Evolutionary conservation across 129 eudicot species (phyloP).

Genomic region (Lactuca saligna): DNA sequence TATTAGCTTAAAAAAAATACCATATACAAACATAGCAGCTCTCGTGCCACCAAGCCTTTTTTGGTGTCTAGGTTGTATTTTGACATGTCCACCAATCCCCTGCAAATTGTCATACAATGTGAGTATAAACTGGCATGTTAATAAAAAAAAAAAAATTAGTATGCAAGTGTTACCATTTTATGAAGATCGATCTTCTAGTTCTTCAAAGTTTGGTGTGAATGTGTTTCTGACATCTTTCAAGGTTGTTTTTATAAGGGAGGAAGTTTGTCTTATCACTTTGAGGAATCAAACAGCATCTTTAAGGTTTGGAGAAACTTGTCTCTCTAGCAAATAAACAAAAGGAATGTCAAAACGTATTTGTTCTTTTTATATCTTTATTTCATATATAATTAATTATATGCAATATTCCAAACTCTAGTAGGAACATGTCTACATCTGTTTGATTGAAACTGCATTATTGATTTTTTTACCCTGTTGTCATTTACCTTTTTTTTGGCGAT

Average conservation of each 20-base stretch:
- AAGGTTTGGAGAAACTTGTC: slow-evolving; percentile 26
- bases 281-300: slow-evolving; percentile 48
- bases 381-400: slow-evolving; percentile 14
- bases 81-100: slow-evolving; percentile 43
- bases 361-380: slow-evolving; percentile 21
- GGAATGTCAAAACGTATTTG: slow-evolving; percentile 15
- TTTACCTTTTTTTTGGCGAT: slow-evolving; percentile 8
- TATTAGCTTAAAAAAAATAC: slow-evolving; percentile 28
- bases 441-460: slow-evolving; percentile 9
- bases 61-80: slow-evolving; percentile 30
- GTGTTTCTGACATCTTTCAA: slow-evolving; percentile 18
- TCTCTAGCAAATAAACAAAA: slow-evolving; percentile 9
- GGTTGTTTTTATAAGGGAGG: slow-evolving; percentile 41
- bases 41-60: slow-evolving; percentile 49
- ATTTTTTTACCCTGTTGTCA: slow-evolving; percentile 14
- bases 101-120: slow-evolving; percentile 25
- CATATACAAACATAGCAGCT: slow-evolving; percentile 66
- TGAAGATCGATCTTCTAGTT: slow-evolving; percentile 8
- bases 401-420: slow-evolving; percentile 9
- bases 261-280: slow-evolving; percentile 17
- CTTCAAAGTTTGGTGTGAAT: slow-evolving; percentile 25
- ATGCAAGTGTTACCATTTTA: slow-evolving; percentile 21
- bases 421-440: slow-evolving; percentile 35
- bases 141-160: slow-evolving; percentile 7
- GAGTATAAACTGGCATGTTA: background rate